These are phyloP conservation scores for Diaporthe amygdali DNA, from an alignment of 2,329 filamentous ascomycete species.

Conservation along the genomic window DNA sequence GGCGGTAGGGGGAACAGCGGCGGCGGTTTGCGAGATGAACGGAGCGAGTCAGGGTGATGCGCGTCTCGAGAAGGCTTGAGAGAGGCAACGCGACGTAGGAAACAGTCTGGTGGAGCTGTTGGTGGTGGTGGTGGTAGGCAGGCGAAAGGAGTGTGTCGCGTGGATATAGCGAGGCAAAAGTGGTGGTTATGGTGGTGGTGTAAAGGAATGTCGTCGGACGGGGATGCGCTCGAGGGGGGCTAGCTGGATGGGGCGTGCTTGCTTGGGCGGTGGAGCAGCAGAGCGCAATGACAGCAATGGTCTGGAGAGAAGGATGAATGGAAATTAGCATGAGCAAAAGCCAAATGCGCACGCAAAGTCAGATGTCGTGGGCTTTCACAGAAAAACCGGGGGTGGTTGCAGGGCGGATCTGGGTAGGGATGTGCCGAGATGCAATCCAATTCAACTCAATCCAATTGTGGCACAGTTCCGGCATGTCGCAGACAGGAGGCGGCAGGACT, in stretches of 20 bases:
- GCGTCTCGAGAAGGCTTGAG: not conserved
- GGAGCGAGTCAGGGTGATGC: not conserved
- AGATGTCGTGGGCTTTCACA: not conserved
- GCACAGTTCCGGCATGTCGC: not conserved
- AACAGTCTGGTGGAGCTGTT: not conserved
- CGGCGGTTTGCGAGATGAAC: not conserved
- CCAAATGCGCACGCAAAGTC: not conserved
- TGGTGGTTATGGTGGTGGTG: not conserved
- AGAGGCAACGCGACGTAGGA: not conserved
- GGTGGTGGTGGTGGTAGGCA: not conserved
- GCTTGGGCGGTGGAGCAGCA: not conserved
- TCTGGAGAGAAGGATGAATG: not conserved
- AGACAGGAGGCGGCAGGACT: not conserved
- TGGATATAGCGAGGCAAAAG: not conserved
- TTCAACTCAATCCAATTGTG: not conserved
- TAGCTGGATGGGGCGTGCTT: not conserved
- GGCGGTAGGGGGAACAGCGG: not conserved
- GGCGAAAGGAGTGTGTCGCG: slow-evolving; percentile 5
- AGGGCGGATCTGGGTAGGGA: slow-evolving; percentile 8
- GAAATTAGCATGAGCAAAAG: slow-evolving; percentile 9
- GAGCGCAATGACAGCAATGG: not conserved
- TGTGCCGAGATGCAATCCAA: slow-evolving; percentile 6
- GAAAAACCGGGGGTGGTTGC: not conserved
- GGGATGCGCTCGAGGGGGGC: slow-evolving; percentile 1
- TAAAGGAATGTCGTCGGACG: slow-evolving; percentile 12